A percentile compares a stretch with the other conserved stretches of the same genome.
Evolutionary conservation across 2,329 filamentous ascomycete species (phyloP).

Genomic region (Dactylellina parvicollis): DNA sequence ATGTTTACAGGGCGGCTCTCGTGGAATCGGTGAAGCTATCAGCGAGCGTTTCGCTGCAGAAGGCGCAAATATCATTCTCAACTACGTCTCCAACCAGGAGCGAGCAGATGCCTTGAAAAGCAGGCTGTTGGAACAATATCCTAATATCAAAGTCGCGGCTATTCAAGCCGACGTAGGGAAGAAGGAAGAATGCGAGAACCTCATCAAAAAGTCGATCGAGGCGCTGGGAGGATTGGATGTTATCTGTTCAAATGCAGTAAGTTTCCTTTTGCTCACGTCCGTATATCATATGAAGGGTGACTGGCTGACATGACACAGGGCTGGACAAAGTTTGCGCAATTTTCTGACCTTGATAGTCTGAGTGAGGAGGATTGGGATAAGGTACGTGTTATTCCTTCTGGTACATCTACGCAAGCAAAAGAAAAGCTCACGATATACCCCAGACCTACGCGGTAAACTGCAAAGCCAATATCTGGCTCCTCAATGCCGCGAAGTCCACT

Average conservation of each 20-base stretch:
- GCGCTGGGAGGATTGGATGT: conserved; percentile 78
- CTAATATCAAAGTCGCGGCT: conserved; percentile 65
- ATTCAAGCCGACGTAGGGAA: conserved; percentile 75
- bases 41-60: conserved; percentile 73
- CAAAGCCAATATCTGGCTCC: conserved; percentile 66
- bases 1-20: conserved; percentile 54
- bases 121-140: conserved; percentile 67
- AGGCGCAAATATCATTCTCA: conserved; percentile 76
- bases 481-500: conserved; percentile 69
- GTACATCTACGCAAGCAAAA: neutral
- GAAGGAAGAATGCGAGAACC: conserved; percentile 68
- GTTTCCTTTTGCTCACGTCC: conserved; percentile 54
- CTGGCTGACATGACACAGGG: conserved; percentile 62
- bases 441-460: conserved; percentile 67
- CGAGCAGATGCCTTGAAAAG: conserved; percentile 70
- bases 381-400: conserved; percentile 60
- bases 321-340: conserved; percentile 71
- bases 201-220: conserved; percentile 70
- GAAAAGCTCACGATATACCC: neutral
- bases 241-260: conserved; percentile 77
- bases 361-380: conserved; percentile 72
- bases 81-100: conserved; percentile 73
- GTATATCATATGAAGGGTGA: neutral
- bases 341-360: conserved; percentile 69
- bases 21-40: conserved; percentile 77